Conservation (phyloP, 2,329 filamentous ascomycete species). For the Cercospora sesami region DNA sequence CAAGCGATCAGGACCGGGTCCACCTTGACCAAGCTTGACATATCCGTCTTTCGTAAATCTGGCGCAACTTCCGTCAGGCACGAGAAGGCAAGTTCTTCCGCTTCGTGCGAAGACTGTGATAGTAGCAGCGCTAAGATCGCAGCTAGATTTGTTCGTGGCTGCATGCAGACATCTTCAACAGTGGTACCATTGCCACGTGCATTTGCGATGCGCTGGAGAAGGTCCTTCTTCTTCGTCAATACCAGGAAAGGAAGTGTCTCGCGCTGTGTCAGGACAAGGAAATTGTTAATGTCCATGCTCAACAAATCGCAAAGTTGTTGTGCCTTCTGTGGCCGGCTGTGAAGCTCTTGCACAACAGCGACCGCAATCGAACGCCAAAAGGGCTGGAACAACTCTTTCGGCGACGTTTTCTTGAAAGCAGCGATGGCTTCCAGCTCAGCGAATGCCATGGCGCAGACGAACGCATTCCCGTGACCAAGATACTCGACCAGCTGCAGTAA, state of each 20-base stretch:
- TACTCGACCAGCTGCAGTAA: constrained; percentile 83
- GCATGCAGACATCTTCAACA: constrained; percentile 62
- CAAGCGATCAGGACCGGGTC: constrained; percentile 75
- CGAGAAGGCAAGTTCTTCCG: constrained; percentile 69
- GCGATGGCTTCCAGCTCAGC: constrained; percentile 77
- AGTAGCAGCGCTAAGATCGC: constrained; percentile 61
- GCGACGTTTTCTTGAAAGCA: constrained; percentile 61
- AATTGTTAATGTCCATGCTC: constrained; percentile 69
- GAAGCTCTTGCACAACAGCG: constrained; percentile 77
- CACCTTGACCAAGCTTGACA: constrained; percentile 69
- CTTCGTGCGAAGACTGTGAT: constrained; percentile 59
- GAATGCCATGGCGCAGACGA: constrained; percentile 78
- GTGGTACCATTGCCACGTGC: constrained; percentile 57
- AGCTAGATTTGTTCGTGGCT: constrained; percentile 57
- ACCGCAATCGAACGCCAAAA: constrained; percentile 88
- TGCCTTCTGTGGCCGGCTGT: constrained; percentile 76
- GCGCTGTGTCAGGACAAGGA: constrained; percentile 73
- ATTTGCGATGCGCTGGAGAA: constrained; percentile 77
- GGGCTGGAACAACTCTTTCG: constrained; percentile 65
- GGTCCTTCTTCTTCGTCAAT: constrained; percentile 70
- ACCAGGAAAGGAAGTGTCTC: constrained; percentile 86
- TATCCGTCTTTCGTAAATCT: constrained; percentile 64
- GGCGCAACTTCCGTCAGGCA: constrained; percentile 68
- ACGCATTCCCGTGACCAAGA: constrained; percentile 75
- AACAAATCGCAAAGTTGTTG: constrained; percentile 79